Evolutionary conservation across 148 eudicot species (phyloP), one percentile per base, ranked within the genome.

Genomic region (Polygonum aviculare): DNA sequence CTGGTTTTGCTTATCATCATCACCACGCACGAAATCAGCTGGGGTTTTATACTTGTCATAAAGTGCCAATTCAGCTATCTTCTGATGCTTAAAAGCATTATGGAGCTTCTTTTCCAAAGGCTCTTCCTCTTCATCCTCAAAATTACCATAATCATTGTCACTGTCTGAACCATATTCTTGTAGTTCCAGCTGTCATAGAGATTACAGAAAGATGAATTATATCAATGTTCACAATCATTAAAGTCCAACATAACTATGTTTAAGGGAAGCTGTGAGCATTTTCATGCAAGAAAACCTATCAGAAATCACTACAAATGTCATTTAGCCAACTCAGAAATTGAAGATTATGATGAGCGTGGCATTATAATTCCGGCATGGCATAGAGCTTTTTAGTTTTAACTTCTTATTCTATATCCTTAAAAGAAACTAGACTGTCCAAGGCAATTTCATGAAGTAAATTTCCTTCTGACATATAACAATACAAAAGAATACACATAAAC

Each of bases 151-250:
- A 19, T 72, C 75, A 76, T 86, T 88, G 84, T 89, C 90, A 76
- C 83, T 77, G 54, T 89, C 93, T 45, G 89, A 36, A 59, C 90
- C 90, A 84, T 96, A 96, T 77, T 96, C 97, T 69, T 91, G 85
- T 69, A 75, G 84, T 81, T 90, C 91, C 67, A 93, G 94, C 99
- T 96, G 90, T 73, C 84, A 80, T 38, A 48, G 35, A 31, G 35
- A 12, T 33, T 2, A 65, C 18, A 72, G 63, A 51, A n/a, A 40
- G 40, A 48, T 51, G 40, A 40, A 49, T 31, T 2, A 74, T n/a
- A 74, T 21, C 18, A 15, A 51, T 49, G 35, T n/a, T 60, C 22
- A 10, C n/a, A 16, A n/a, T 60, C 69, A 1, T 1, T 14, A 21
- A 18, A 63, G 18, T 33, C 18, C 72, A 45, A 12, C 11, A 72